These are phyloP conservation scores for Zalaria sp. DNA, from an alignment of 2,329 filamentous ascomycete species.

Conservation along the genomic window DNA sequence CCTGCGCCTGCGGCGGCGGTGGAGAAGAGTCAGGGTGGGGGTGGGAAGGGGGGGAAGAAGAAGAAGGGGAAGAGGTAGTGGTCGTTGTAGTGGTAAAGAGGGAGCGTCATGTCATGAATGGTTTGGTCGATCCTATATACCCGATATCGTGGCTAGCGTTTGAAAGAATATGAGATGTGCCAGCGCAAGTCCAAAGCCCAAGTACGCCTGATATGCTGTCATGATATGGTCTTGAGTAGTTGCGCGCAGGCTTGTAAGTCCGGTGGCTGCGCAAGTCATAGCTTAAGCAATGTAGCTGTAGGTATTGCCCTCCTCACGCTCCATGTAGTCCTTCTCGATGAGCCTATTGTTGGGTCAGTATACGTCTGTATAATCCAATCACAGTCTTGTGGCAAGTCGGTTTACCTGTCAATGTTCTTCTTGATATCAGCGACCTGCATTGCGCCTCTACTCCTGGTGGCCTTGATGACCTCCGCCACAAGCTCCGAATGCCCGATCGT, in stretches of 20 bases:
- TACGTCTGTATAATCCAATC: not conserved
- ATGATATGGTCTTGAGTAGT: too few relatives aligned
- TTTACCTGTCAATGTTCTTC: constrained; percentile 87
- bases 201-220: too few relatives aligned
- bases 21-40: constrained; percentile 13
- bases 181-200: too few relatives aligned
- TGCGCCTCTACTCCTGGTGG: constrained; percentile 75
- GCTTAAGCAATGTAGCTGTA: constrained; percentile 32
- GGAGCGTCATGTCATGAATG: too few relatives aligned
- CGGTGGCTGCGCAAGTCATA: too few relatives aligned
- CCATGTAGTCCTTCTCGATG: constrained; percentile 88
- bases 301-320: constrained; percentile 54
- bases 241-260: too few relatives aligned
- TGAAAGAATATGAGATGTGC: too few relatives aligned
- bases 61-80: constrained; percentile 30
- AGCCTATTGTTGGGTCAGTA: constrained; percentile 38
- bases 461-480: constrained; percentile 80
- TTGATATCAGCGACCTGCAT: constrained; percentile 83
- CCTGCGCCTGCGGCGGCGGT: constrained; percentile 8
- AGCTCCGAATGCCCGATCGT: constrained; percentile 73
- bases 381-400: constrained; percentile 11
- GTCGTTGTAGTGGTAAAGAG: not conserved
- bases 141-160: too few relatives aligned
- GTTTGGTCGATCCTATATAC: too few relatives aligned
- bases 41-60: constrained; percentile 33